These are phyloP conservation scores for Claviceps citrina DNA, from an alignment of 2,329 filamentous ascomycete genomes.

Conservation along the genomic window DNA sequence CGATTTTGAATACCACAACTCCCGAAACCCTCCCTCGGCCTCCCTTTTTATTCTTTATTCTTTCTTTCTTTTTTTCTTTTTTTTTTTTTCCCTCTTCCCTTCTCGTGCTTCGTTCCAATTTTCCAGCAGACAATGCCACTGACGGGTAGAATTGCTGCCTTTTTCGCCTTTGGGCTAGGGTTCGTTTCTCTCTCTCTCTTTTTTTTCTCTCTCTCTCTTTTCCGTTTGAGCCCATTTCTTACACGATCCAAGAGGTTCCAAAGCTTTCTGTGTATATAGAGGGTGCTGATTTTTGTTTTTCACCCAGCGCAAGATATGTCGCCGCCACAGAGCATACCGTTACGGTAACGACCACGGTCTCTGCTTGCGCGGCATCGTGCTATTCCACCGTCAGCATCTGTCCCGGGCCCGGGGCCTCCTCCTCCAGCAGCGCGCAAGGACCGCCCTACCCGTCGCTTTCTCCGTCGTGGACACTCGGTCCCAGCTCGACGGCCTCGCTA, in stretches of 20 bases:
- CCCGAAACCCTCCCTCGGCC: background rate
- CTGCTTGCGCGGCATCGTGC: conserved; percentile 15
- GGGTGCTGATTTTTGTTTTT: background rate
- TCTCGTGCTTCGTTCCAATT: no score
- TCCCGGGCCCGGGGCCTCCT: background rate
- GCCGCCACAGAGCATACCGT: conserved; percentile 14
- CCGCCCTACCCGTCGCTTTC: background rate
- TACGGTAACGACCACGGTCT: conserved; percentile 18
- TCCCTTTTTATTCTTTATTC: background rate
- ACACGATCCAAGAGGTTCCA: no score
- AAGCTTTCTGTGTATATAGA: no score
- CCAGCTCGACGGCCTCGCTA: background rate
- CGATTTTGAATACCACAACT: background rate
- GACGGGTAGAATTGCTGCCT: background rate
- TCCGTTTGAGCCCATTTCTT: no score
- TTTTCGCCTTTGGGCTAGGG: background rate
- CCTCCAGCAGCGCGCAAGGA: background rate
- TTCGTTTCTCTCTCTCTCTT: background rate
- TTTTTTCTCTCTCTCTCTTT: background rate
- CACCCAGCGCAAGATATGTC: conserved; percentile 11
- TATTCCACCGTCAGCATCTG: conserved; percentile 6
- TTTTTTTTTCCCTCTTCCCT: background rate
- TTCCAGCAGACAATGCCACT: background rate
- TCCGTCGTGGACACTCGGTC: background rate
- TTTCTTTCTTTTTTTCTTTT: background rate